phyloP scores from a whole-genome alignment of 2,329 filamentous ascomycete genomes.

The Dothistroma septosporum region DNA sequence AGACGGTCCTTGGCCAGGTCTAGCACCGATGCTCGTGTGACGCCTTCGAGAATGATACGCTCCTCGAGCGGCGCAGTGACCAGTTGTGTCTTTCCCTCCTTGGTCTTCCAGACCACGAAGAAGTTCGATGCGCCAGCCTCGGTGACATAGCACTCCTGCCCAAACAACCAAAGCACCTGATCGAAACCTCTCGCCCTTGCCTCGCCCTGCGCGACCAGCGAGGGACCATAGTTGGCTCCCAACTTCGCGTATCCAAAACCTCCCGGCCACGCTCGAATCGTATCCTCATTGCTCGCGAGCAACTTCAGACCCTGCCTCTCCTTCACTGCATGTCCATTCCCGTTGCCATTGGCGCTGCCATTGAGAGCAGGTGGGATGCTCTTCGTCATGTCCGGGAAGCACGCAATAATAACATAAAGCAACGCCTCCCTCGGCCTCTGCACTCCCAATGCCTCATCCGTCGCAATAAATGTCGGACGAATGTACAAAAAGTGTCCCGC shows the following conservation, averaged over 20 bases:
- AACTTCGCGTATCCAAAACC: slow-evolving; percentile 91
- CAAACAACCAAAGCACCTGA: slow-evolving; percentile 93
- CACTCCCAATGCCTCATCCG: slow-evolving; percentile 74
- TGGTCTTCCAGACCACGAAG: slow-evolving; percentile 73
- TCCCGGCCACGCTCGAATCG: slow-evolving; percentile 86
- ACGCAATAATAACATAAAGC: slow-evolving; percentile 69
- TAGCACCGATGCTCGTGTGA: slow-evolving; percentile 77
- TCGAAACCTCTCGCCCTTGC: slow-evolving; percentile 70
- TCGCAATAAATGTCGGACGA: slow-evolving; percentile 81
- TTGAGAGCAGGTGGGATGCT: slow-evolving; percentile 29
- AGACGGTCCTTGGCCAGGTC: slow-evolving; percentile 66
- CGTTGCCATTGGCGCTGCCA: slow-evolving; percentile 29
- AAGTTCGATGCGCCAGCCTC: slow-evolving; percentile 93
- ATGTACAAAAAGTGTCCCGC: slow-evolving; percentile 69
- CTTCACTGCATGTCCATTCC: slow-evolving; percentile 13
- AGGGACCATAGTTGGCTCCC: slow-evolving; percentile 89
- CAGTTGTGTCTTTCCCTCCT: slow-evolving; percentile 59
- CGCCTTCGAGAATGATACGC: slow-evolving; percentile 78
- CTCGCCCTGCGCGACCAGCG: slow-evolving; percentile 70
- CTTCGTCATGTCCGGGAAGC: slow-evolving; percentile 44
- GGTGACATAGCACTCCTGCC: slow-evolving; percentile 70
- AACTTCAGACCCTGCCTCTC: slow-evolving; percentile 55
- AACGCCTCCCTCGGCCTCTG: slow-evolving; percentile 76
- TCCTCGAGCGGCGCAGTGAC: slow-evolving; percentile 77
- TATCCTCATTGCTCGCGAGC: slow-evolving; percentile 74